Conservation (phyloP, 257 asterid genomes). For the Plantago elongata region DNA sequence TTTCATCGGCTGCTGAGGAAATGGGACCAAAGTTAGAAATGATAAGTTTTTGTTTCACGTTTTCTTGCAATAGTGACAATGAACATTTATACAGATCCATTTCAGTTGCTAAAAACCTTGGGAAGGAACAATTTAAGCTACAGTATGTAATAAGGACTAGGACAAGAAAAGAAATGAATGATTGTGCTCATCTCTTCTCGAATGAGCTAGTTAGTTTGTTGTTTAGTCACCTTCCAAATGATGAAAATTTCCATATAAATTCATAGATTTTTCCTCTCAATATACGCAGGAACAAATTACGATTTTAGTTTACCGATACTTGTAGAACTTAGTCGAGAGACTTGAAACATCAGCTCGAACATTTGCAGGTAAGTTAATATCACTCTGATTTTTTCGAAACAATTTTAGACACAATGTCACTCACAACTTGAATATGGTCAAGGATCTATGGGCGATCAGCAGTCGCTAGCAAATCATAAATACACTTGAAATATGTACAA, state of each 20-base stretch:
- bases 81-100: conserved; percentile 2
- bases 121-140: not conserved
- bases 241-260: not conserved
- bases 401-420: no score
- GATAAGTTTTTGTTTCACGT: conserved; percentile 2
- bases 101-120: not conserved
- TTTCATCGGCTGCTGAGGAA: not conserved
- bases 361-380: no score
- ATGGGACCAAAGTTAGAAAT: conserved; percentile 20
- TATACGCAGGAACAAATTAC: not conserved
- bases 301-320: not conserved
- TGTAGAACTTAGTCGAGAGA: not conserved
- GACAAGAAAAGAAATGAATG: not conserved
- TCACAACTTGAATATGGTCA: not conserved
- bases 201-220: not conserved
- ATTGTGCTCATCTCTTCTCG: no score
- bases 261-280: no score
- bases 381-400: no score
- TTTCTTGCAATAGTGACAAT: conserved; percentile 16
- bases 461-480: no score
- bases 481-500: no score
- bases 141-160: not conserved
- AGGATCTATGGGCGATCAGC: no score
- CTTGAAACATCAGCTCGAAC: no score
- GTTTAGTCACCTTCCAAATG: not conserved